These are phyloP conservation scores for Pulicaria dysenterica DNA, from an alignment of 129 eudicot species.

Conservation along the genomic window DNA sequence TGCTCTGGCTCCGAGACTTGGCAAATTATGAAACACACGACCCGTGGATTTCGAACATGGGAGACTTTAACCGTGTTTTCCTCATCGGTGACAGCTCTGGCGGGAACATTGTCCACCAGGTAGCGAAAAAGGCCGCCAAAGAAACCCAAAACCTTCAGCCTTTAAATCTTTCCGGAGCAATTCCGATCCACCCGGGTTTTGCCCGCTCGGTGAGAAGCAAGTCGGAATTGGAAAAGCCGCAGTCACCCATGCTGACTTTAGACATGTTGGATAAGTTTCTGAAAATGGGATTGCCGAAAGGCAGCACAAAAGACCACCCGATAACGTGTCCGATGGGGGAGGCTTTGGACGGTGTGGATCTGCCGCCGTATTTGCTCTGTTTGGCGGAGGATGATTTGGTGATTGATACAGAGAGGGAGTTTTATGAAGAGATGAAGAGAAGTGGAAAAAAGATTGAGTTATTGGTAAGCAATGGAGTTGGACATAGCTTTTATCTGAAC, in stretches of 20 bases:
- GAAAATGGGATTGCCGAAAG: conserved; percentile 57
- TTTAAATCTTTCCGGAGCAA: conserved; percentile 53
- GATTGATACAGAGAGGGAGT: conserved; percentile 70
- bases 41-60: conserved; percentile 41
- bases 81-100: conserved; percentile 88
- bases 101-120: conserved; percentile 68
- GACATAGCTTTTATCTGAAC: conserved; percentile 77
- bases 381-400: conserved; percentile 72
- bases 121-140: conserved; percentile 52
- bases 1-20: conserved; percentile 59
- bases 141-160: conserved; percentile 46
- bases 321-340: conserved; percentile 78
- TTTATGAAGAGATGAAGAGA: conserved; percentile 60
- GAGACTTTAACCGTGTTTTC: conserved; percentile 65
- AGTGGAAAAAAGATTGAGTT: conserved; percentile 61
- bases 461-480: conserved; percentile 51
- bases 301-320: conserved; percentile 73
- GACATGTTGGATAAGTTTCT: conserved; percentile 83
- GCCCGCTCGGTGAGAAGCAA: conserved; percentile 57
- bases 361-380: conserved; percentile 68
- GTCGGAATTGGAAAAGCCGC: conserved; percentile 67
- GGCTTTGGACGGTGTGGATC: conserved; percentile 32
- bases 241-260: conserved; percentile 72
- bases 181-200: conserved; percentile 80
- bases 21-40: conserved; percentile 39